Base-by-base conservation (phyloP, 176 grass and related monocot genomes). In the Saccharum spontaneum region DNA sequence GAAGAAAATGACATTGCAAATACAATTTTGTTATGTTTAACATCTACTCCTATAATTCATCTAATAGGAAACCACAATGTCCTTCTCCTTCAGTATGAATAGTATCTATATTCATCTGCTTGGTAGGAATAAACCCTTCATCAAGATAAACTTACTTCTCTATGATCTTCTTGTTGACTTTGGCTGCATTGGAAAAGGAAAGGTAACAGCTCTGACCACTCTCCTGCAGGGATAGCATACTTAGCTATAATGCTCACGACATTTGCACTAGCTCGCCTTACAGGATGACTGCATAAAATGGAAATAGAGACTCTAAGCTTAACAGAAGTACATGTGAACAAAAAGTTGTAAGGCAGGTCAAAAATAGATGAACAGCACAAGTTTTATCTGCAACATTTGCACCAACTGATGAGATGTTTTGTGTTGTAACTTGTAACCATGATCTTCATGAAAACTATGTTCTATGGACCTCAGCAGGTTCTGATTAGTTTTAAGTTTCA, bases 111-210 rank as follows among this genome's bases (percentile, higher is more conserved):
- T 45, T 36, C 45, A 67, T 20, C n/a, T 23, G 10, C 37, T 61
- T 62, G 22, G 23, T 52, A 81, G 61, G 30, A 52, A 73, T 31
- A 26, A 15, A 10, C 17, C 52, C 18, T 77, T 87, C 50, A 78
- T 15, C 10, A 39, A 69, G 73, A 69, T 75, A 64, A 4, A 88
- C 89, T 92, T 67, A 95, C 97, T 88, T 99, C 97, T 91, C 90
- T 90, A 62, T 99, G 97, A 36, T 96, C 97, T 89, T 99, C 97
- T 82, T 99, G 93, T 65, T 84, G 48, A 92, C 97, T 99, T 89
- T 99, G 97, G 83, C 93, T 99, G 89, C 97, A 99, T 39, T 96
- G 93, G 78, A 99, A 99, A 50, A 99, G 81, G 71, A 99, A 99
- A 45, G 97, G 97, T 76, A 99, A 82, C 60, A 99, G 75, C 62